Evolutionary conservation across 2,329 filamentous ascomycete genomes (phyloP).

Genomic region (Epicoccum sorghinum): DNA sequence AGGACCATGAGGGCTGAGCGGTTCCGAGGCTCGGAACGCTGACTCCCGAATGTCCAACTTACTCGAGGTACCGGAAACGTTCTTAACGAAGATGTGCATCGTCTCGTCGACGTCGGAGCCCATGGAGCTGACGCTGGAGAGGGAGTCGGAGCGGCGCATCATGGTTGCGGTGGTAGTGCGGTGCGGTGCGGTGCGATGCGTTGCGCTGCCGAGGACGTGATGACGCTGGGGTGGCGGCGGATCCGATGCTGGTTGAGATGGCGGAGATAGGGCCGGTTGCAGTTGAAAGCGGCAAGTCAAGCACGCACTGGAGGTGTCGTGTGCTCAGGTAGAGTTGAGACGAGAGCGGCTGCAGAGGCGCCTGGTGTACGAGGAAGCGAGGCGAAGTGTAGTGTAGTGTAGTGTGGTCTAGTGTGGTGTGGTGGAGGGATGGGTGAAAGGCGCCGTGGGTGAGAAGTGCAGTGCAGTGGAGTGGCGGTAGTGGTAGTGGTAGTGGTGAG

Average conservation of each 20-base stretch:
- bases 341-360: not conserved
- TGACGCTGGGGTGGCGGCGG: slow-evolving; percentile 10
- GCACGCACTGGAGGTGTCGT: slow-evolving; percentile 1
- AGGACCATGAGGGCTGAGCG: slow-evolving; percentile 12
- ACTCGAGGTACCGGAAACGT: slow-evolving; percentile 62
- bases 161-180: slow-evolving; percentile 29
- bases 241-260: slow-evolving; percentile 13
- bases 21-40: slow-evolving; percentile 23
- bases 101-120: slow-evolving; percentile 56
- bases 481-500: not conserved
- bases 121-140: slow-evolving; percentile 51
- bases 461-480: not conserved
- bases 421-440: not conserved
- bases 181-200: slow-evolving; percentile 1
- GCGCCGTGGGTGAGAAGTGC: slow-evolving; percentile 5
- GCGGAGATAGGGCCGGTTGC: slow-evolving; percentile 20
- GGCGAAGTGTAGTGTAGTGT: not conserved
- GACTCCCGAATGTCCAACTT: slow-evolving; percentile 34
- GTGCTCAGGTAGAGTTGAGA: slow-evolving; percentile 3
- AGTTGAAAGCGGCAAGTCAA: slow-evolving; percentile 12
- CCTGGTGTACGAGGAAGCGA: slow-evolving; percentile 1
- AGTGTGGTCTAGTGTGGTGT: not conserved
- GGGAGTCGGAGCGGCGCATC: slow-evolving; percentile 48
- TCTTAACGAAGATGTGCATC: slow-evolving; percentile 68
- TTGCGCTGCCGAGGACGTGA: not conserved